A percentile compares a stretch with the other conserved stretches of the same genome.
These are phyloP conservation scores for Talaromyces sp. DNA, from an alignment of 2,329 filamentous ascomycete species.

Conservation along the genomic window DNA sequence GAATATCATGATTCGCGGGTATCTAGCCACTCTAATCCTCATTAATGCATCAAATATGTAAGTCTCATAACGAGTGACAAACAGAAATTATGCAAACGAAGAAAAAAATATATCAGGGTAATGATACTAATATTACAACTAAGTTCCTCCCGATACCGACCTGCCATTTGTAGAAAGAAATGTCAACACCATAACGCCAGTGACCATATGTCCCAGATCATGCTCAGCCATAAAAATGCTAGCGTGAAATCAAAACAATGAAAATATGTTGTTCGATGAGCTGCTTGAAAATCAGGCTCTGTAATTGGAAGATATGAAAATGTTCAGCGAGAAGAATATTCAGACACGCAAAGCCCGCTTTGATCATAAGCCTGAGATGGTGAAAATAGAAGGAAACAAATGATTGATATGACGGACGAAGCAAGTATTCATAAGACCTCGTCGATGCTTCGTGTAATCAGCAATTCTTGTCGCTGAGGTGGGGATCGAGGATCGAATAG, in stretches of 20 bases:
- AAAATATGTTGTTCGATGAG: conserved; percentile 13
- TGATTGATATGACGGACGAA: conserved; percentile 13
- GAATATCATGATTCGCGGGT: conserved; percentile 29
- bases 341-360: conserved; percentile 41
- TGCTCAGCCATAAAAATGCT: conserved; percentile 17
- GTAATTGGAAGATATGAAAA: conserved; percentile 11
- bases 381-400: conserved; percentile 20
- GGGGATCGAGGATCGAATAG: conserved; percentile 40
- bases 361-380: conserved; percentile 31
- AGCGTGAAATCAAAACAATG: conserved; percentile 19
- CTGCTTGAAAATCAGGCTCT: not conserved
- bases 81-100: conserved; percentile 10
- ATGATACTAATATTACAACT: conserved; percentile 19
- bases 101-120: conserved; percentile 3
- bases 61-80: not conserved
- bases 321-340: conserved; percentile 21
- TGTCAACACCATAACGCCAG: conserved; percentile 8
- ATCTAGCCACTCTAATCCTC: conserved; percentile 17
- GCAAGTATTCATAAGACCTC: conserved; percentile 38
- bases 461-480: conserved; percentile 34
- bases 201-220: conserved; percentile 13
- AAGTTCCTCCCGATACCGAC: conserved; percentile 20
- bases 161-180: conserved; percentile 24
- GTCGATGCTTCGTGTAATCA: conserved; percentile 46
- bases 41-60: conserved; percentile 19